phyloP scores from a whole-genome alignment of 495 filamentous ascomycete genomes.

The Barbatosphaeria neglecta region DNA sequence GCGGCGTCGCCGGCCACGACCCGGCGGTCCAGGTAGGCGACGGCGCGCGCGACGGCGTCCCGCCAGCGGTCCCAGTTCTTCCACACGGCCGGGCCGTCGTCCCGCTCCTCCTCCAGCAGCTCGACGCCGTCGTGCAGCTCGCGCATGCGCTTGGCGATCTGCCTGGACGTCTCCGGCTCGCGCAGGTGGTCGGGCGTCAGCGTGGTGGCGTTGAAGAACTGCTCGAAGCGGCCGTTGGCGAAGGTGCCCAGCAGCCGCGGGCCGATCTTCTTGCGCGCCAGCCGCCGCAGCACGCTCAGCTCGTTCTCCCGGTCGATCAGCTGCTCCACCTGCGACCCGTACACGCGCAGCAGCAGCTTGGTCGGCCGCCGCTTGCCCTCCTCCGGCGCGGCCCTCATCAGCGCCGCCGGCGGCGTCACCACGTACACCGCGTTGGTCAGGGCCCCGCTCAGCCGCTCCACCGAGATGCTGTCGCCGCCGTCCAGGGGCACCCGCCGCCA shows the following conservation, averaged over 20 bases:
- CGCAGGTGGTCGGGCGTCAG: slow-evolving; percentile 69
- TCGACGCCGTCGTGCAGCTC: slow-evolving; percentile 93
- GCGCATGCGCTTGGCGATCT: slow-evolving; percentile 97
- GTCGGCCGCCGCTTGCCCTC: slow-evolving; percentile 28
- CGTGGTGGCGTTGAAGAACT: slow-evolving; percentile 74
- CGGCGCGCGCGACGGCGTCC: slow-evolving; percentile 62
- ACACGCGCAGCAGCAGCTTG: slow-evolving; percentile 84
- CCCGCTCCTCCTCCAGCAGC: slow-evolving; percentile 62
- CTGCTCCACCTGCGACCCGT: slow-evolving; percentile 91
- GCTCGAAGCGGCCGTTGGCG: slow-evolving; percentile 89
- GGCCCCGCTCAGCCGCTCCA: slow-evolving; percentile 82
- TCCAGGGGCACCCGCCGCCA: slow-evolving; percentile 74
- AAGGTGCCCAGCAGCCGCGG: slow-evolving; percentile 91
- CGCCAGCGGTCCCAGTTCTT: slow-evolving; percentile 96
- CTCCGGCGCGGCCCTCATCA: slow-evolving; percentile 19
- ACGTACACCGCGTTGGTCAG: slow-evolving; percentile 95
- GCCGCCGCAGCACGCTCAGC: slow-evolving; percentile 70
- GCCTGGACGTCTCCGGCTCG: slow-evolving; percentile 68
- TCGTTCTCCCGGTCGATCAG: slow-evolving; percentile 90
- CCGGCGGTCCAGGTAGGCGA: slow-evolving; percentile 64
- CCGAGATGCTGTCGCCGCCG: slow-evolving; percentile 53
- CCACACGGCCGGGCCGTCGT: slow-evolving; percentile 72
- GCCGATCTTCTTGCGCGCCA: slow-evolving; percentile 86
- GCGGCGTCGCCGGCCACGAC: slow-evolving; percentile 22
- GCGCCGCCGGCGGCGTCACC: slow-evolving; percentile 64